Percentiles rank a stretch among this genome's conserved stretches.
Conservation (phyloP, 2,329 filamentous ascomycete genomes). For the Cercospora sesami region DNA sequence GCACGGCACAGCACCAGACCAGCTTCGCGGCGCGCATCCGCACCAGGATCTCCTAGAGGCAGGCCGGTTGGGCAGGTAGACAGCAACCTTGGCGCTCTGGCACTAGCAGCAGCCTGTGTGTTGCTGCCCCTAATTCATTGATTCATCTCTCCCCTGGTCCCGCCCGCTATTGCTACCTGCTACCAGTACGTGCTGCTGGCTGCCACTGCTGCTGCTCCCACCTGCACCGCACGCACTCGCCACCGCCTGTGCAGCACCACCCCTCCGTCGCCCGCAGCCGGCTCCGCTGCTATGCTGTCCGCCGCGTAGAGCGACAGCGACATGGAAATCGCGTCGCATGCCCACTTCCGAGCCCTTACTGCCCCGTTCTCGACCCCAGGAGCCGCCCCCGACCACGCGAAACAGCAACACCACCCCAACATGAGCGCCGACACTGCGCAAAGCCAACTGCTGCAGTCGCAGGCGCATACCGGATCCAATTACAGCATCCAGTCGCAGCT, state of each 20-base stretch:
- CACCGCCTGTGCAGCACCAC: not conserved
- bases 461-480: conserved; percentile 49
- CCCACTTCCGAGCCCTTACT: conserved; percentile 32
- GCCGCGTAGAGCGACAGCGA: conserved; percentile 27
- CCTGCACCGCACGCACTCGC: not conserved
- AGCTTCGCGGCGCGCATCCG: not conserved
- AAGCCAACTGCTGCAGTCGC: conserved; percentile 43
- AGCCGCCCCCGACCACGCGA: conserved; percentile 13
- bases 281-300: conserved; percentile 17
- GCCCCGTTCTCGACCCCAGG: conserved; percentile 35
- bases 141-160: conserved; percentile 2
- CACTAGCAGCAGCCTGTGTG: conserved; percentile 1
- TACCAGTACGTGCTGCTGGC: not conserved
- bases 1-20: not conserved
- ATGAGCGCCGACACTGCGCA: conserved; percentile 24
- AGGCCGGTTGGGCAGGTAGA: not conserved
- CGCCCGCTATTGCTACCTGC: not conserved
- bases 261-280: not conserved
- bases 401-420: conserved; percentile 20
- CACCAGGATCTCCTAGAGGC: not conserved
- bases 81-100: not conserved
- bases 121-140: not conserved
- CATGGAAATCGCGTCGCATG: conserved; percentile 37
- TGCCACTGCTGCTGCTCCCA: not conserved
- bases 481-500: conserved; percentile 51